Evolutionary conservation across 371 early-diverging fungal genomes (phyloP).

Genomic region (Gilbertella persicaria): DNA sequence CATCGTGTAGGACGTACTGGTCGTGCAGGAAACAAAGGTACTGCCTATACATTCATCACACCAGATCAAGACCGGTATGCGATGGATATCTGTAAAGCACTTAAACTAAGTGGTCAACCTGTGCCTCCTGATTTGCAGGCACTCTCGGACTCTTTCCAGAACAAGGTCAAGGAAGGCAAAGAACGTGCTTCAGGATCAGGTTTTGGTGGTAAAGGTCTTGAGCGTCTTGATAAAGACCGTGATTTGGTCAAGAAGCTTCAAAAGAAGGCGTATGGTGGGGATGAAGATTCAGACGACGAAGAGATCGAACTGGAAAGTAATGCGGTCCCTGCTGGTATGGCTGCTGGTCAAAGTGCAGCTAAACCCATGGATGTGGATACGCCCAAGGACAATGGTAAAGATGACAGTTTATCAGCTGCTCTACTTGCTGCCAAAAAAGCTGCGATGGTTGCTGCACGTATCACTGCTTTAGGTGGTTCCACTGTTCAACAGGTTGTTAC

Average conservation of each 20-base stretch:
- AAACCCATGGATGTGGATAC: constrained; percentile 34
- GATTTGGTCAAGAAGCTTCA: constrained; percentile 90
- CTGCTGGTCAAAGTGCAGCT: constrained; percentile 50
- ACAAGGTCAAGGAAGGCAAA: constrained; percentile 88
- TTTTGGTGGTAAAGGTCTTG: constrained; percentile 97
- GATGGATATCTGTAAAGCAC: constrained; percentile 90
- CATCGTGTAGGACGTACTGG: constrained; percentile 99
- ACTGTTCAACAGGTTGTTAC: constrained; percentile 17
- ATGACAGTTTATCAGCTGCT: constrained; percentile 48
- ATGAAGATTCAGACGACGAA: constrained; percentile 73
- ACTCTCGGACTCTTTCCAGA: constrained; percentile 80
- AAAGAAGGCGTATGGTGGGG: constrained; percentile 82
- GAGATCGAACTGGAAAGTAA: constrained; percentile 58
- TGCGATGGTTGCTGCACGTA: constrained; percentile 45
- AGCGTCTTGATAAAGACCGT: constrained; percentile 91
- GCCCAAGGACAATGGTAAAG: constrained; percentile 40
- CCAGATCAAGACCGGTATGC: constrained; percentile 94
- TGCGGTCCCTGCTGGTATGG: constrained; percentile 24
- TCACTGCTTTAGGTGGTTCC: constrained; percentile 41
- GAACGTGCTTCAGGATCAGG: constrained; percentile 85
- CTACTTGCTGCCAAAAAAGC: constrained; percentile 53
- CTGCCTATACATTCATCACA: constrained; percentile 94
- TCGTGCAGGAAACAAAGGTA: constrained; percentile 96
- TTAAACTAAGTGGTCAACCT: constrained; percentile 72
- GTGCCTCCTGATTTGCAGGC: constrained; percentile 80